A percentile compares a stretch with the other conserved stretches of the same genome.
Conservation (phyloP, 2,329 filamentous ascomycete genomes). For the Chalaropsis thielavioides region DNA sequence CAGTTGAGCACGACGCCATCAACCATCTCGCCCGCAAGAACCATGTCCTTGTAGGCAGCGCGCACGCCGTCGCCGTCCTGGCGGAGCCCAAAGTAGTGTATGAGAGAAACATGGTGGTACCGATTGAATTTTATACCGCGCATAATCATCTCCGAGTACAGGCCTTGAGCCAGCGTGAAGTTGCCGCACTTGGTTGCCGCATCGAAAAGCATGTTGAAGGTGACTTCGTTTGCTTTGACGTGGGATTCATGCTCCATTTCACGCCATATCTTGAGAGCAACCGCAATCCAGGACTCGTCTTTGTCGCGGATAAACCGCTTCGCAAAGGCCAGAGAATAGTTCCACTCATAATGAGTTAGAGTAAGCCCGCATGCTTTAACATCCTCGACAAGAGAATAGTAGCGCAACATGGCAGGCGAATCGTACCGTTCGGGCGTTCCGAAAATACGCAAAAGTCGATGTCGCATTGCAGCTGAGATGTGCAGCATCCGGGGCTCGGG, state of each 20-base stretch:
- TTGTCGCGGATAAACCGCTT: constrained; percentile 48
- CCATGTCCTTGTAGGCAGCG: constrained; percentile 64
- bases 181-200: constrained; percentile 75
- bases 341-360: constrained; percentile 61
- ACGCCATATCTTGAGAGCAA: constrained; percentile 65
- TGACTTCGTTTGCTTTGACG: constrained; percentile 55
- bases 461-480: constrained; percentile 39
- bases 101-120: constrained; percentile 66
- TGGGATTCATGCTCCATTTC: constrained; percentile 70
- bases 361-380: constrained; percentile 60
- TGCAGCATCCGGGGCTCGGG: constrained; percentile 39
- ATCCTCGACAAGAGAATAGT: constrained; percentile 71
- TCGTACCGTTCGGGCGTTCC: constrained; percentile 45
- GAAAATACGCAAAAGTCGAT: constrained; percentile 52
- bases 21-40: constrained; percentile 74
- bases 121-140: constrained; percentile 58
- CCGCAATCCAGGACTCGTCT: constrained; percentile 20
- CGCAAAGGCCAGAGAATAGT: constrained; percentile 64
- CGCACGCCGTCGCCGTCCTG: constrained; percentile 60
- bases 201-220: constrained; percentile 88
- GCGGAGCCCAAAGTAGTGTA: constrained; percentile 69
- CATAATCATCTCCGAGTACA: constrained; percentile 64
- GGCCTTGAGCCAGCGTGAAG: constrained; percentile 67
- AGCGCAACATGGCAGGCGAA: constrained; percentile 57
- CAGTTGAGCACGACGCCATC: constrained; percentile 79